Base-by-base conservation (phyloP, 2,329 filamentous ascomycete genomes). In the Didymellaceae sp. region DNA sequence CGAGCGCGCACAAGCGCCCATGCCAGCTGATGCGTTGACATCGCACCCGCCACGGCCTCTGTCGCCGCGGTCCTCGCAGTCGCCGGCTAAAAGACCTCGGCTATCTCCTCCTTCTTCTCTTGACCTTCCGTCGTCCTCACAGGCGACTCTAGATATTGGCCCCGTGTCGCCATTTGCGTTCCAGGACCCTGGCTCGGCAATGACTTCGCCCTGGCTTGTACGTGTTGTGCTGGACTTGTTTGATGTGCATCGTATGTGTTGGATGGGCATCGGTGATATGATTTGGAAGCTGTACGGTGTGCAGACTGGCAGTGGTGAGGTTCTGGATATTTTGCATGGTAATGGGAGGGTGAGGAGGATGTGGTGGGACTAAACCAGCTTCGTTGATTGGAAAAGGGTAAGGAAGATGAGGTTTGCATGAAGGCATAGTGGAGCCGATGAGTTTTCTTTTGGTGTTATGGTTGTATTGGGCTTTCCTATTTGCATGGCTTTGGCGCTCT, bases 131-230 rank as follows among this genome's bases (percentile, higher is more conserved):
- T 2, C 34, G 13, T 25, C 10, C 17, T 5, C 18, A 3, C 9
- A 22, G 28, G 16, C 26, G 6, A 16, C 17, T 5, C 7, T 20
- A 8, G 43, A 39, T 6, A 33, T 40, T 9, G 41, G 44, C 25
- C 24, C 45, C 17, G 55, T 57, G n/a, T 56, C 63, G 5, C 59
- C 65, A 1, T 62, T 66, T 17, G 58, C 66, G 0, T 71, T 68
- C 40, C 68, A 72, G 43, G 70, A 72, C 31, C 42, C 58, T 1
- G 50, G 44, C 9, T 59, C 53, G 13, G 59, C 62, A 1, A 70
- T 68, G 63, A 63, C 66, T 39, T 66, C 68, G 30, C 70, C 70
- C 11, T 72, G 65, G 68, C 65, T 74, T 11, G 71, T 74, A 5
- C 57, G 66, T 10, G 61, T 69, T 6, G 71, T 74, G 11, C 63